phyloP scores from a whole-genome alignment of 805 yeast genomes.

The Lipomyces anomalus region DNA sequence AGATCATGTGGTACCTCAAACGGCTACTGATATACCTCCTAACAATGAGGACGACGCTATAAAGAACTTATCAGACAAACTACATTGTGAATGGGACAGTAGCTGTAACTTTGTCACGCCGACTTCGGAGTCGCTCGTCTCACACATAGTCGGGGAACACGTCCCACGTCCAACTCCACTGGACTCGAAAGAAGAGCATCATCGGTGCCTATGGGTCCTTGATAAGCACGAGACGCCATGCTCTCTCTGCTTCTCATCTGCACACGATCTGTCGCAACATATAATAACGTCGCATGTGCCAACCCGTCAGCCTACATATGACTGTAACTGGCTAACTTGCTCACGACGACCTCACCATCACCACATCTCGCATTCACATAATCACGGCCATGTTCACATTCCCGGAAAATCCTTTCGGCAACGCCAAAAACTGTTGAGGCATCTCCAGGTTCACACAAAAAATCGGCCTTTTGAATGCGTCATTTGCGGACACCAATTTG shows the following conservation, averaged over 20 bases:
- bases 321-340: slow-evolving; percentile 78
- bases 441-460: slow-evolving; percentile 81
- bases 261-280: slow-evolving; percentile 67
- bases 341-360: slow-evolving; percentile 53
- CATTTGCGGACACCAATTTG: slow-evolving; percentile 63
- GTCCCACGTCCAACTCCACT: slow-evolving; percentile 33
- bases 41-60: too few species aligned
- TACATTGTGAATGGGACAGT: slow-evolving; percentile 68
- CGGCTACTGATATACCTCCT: too few species aligned
- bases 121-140: slow-evolving; percentile 49
- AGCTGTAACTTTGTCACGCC: slow-evolving; percentile 57
- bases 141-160: slow-evolving; percentile 52
- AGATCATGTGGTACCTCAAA: too few species aligned
- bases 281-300: slow-evolving; percentile 63
- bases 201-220: slow-evolving; percentile 21
- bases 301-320: slow-evolving; percentile 61
- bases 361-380: too few species aligned
- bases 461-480: slow-evolving; percentile 73
- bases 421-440: slow-evolving; percentile 79
- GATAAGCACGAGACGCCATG: slow-evolving; percentile 43
- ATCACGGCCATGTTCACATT: too few species aligned
- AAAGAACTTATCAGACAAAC: slow-evolving; percentile 17
- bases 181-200: slow-evolving; percentile 9
- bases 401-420: slow-evolving; percentile 71
- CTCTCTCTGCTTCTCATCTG: slow-evolving; percentile 42